phyloP scores from a whole-genome alignment of 805 yeast species.

The Candida orba region DNA sequence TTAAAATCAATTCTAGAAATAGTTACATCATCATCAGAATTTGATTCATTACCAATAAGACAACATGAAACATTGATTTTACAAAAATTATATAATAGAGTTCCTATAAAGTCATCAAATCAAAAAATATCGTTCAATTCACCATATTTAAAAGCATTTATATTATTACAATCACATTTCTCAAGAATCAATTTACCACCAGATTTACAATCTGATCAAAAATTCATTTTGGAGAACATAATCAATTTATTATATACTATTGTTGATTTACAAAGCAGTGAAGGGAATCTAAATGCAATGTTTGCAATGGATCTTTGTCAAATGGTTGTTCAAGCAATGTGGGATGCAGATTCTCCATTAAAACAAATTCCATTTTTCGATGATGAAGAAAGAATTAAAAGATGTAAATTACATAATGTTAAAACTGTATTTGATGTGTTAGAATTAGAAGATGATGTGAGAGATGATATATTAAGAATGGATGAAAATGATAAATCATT shows the following conservation, averaged over 20 bases:
- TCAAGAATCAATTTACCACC: constrained; percentile 55
- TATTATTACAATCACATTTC: constrained; percentile 76
- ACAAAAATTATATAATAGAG: constrained; percentile 41
- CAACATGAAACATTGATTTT: constrained; percentile 48
- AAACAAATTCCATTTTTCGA: constrained; percentile 71
- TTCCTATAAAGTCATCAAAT: constrained; percentile 54
- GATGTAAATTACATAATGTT: constrained; percentile 50
- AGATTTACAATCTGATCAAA: constrained; percentile 55
- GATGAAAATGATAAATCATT: constrained; percentile 36
- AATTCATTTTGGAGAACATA: constrained; percentile 40
- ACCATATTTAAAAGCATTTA: constrained; percentile 62
- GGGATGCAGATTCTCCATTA: constrained; percentile 75
- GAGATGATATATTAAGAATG: constrained; percentile 55
- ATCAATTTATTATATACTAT: constrained; percentile 53
- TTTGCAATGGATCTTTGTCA: constrained; percentile 84
- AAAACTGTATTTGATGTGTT: constrained; percentile 77
- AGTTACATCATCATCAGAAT: constrained; percentile 63
- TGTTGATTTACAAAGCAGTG: constrained; percentile 71
- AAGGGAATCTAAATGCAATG: constrained; percentile 72
- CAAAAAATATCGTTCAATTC: constrained; percentile 29
- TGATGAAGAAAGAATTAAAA: constrained; percentile 38
- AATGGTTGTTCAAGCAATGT: constrained; percentile 79
- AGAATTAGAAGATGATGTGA: constrained; percentile 62
- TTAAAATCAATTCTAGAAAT: constrained; percentile 57
- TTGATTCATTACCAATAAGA: constrained; percentile 60